These are phyloP conservation scores for Begonia peltatifolia DNA, from an alignment of 306 rosid species.

Conservation along the genomic window DNA sequence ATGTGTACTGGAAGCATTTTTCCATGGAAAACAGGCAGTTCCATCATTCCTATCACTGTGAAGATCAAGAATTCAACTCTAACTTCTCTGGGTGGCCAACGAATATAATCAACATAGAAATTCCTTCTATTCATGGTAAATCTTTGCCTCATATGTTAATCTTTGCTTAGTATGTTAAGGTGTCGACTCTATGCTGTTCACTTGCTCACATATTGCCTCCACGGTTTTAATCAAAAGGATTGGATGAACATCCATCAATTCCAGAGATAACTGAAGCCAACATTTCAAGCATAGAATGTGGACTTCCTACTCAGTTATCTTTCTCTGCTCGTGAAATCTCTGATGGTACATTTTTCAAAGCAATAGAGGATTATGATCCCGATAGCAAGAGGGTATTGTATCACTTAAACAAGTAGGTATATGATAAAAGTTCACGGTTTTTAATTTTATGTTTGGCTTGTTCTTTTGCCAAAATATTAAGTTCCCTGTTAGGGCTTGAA, in stretches of 20 bases:
- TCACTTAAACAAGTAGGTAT: constrained; percentile 67
- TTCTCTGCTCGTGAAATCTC: constrained; percentile 92
- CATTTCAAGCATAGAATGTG: constrained; percentile 75
- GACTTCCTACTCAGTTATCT: constrained; percentile 80
- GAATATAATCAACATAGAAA: constrained; percentile 72
- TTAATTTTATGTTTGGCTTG: no score
- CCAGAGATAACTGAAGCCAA: constrained; percentile 39
- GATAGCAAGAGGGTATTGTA: constrained; percentile 71
- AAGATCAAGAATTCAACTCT: constrained; percentile 38
- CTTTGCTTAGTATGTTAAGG: constrained; percentile 13
- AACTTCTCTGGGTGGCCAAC: constrained; percentile 94
- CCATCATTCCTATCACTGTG: constrained; percentile 53
- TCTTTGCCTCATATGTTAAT: constrained; percentile 15
- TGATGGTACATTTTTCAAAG: constrained; percentile 91
- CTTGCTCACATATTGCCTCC: constrained; percentile 13
- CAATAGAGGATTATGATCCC: constrained; percentile 86
- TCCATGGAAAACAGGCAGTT: constrained; percentile 24
- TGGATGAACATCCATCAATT: constrained; percentile 62
- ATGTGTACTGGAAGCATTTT: constrained; percentile 53
- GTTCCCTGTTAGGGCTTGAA: no score
- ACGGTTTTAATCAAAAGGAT: constrained; percentile 34
- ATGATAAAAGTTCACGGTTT: background rate
- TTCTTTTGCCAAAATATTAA: no score
- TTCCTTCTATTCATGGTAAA: constrained; percentile 65
- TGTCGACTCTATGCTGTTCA: constrained; percentile 10